Base-by-base conservation (phyloP, 208 protist genomes). In the Leishmania braziliensis region DNA sequence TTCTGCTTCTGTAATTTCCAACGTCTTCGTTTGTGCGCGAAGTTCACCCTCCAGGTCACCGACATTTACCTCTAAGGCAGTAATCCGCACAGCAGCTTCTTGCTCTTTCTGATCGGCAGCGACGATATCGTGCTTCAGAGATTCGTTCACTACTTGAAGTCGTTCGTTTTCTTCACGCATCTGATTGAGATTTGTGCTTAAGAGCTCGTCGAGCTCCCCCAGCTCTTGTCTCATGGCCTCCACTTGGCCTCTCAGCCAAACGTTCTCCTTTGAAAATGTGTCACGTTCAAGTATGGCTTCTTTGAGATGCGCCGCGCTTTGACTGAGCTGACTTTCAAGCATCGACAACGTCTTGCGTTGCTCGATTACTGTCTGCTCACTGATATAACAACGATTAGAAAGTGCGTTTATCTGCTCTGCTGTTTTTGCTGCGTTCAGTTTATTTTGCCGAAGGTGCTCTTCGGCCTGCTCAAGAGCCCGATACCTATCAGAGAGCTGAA, bases 81-180 rank as follows among this genome's bases (percentile, higher is more conserved):
- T 26, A 0, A 65, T 62, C 20, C 23, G 36, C 5, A 26, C 16
- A 51, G 36, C 48, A 26, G 23, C 36, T 43, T 71, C 62, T n/a
- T 75, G 69, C 36, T 65, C 56, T 26, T 86, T 84, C 56, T 84
- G 77, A 43, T 81, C 79, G 54, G 86, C 62, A 1, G 66, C 66
- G 29, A 50, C 33, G 39, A 89, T 36, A 50, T 87, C 66, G n/a
- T 70, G 72, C 26, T 82, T 65, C 16, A 97, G 78, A 9, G 72
- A 72, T 14, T 88, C 83, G 69, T 88, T 89, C 39, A 91, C 86
- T 5, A 86, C 60, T 58, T 88, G 66, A 8, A 88, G 82, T 14
- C 81, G 84, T 58, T 97, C 93, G 77, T 90, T 91, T 79, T 93
- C 89, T 71, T 97, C 93, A 23, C 88, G 85, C 84, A 95, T 91